These are phyloP conservation scores for Dioscorea alata DNA, from an alignment of 106 monocot genomes.

Conservation along the genomic window DNA sequence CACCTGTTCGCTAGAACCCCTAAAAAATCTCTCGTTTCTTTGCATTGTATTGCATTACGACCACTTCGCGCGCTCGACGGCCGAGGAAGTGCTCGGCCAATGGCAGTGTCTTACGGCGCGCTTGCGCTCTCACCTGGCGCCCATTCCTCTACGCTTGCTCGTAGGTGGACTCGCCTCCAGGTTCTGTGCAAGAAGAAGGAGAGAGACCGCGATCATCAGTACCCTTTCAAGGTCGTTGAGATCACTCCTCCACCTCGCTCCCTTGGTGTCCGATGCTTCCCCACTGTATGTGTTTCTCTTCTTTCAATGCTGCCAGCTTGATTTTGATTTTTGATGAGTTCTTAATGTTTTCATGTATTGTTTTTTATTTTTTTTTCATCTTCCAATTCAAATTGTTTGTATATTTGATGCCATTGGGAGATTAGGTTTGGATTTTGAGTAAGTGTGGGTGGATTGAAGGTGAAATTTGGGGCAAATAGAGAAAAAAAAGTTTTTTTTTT, in stretches of 20 bases:
- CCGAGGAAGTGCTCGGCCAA: too few species aligned
- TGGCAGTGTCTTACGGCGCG: too few species aligned
- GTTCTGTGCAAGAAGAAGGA: constrained; percentile 40
- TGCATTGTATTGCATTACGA: too few species aligned
- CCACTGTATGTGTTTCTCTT: constrained; percentile 16
- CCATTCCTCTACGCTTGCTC: too few species aligned
- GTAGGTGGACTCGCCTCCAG: too few species aligned
- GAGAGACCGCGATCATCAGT: constrained; percentile 25
- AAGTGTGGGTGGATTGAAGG: not conserved
- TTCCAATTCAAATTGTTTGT: not conserved
- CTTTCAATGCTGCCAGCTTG: not conserved
- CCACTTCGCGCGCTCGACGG: too few species aligned
- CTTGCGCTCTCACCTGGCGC: too few species aligned
- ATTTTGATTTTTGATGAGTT: not conserved
- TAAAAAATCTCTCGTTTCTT: too few species aligned
- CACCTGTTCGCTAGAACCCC: too few species aligned
- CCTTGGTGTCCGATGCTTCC: constrained; percentile 64
- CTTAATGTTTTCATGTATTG: not conserved
- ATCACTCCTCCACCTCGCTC: constrained; percentile 50
- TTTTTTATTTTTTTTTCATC: too few species aligned
- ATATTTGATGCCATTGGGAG: not conserved
- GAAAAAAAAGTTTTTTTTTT: not conserved
- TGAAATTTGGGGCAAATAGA: not conserved
- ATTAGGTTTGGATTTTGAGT: too few species aligned
- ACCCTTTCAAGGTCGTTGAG: constrained; percentile 55